phyloP scores from a whole-genome alignment of 805 yeast genomes.

The Spencermartinsiella europaea region DNA sequence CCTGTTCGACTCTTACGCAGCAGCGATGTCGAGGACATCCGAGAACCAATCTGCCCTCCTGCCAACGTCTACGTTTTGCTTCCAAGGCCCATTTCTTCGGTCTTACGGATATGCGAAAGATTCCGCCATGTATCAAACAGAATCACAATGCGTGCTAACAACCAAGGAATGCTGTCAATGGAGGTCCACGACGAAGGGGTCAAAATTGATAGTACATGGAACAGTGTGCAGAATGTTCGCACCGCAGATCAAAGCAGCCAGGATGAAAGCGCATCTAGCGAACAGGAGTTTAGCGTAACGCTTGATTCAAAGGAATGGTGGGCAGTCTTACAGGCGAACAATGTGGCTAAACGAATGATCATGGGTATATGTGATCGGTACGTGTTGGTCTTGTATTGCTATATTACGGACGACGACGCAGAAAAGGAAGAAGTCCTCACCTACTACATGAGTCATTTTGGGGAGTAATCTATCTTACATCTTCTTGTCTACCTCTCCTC shows the following conservation, averaged over 20 bases:
- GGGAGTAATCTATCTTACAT: slow-evolving; percentile 4
- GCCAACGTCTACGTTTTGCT: slow-evolving; percentile 52
- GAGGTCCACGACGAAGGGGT: slow-evolving; percentile 24
- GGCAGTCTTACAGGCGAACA: slow-evolving; percentile 19
- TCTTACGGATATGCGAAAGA: slow-evolving; percentile 29
- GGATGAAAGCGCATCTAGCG: background rate
- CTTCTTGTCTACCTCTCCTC: background rate
- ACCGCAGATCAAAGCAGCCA: slow-evolving; percentile 5
- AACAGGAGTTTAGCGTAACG: slow-evolving; percentile 10
- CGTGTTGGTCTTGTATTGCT: slow-evolving; percentile 21
- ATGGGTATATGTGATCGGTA: slow-evolving; percentile 21
- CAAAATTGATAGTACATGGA: slow-evolving; percentile 28
- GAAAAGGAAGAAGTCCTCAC: slow-evolving; percentile 19
- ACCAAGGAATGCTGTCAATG: slow-evolving; percentile 22
- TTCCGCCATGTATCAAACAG: slow-evolving; percentile 24
- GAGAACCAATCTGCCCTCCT: slow-evolving; percentile 58
- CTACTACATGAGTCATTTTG: slow-evolving; percentile 20
- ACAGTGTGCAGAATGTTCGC: slow-evolving; percentile 4
- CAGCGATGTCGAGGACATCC: slow-evolving; percentile 46
- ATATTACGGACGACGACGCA: slow-evolving; percentile 18
- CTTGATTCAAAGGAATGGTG: slow-evolving; percentile 23
- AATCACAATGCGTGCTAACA: slow-evolving; percentile 21
- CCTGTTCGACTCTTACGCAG: slow-evolving; percentile 62
- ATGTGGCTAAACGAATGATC: slow-evolving; percentile 16
- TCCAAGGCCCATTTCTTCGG: slow-evolving; percentile 32